Evolutionary conservation across 2,329 filamentous ascomycete species (phyloP), one percentile per base, ranked within the genome.

Genomic region (Penicillium sp.): DNA sequence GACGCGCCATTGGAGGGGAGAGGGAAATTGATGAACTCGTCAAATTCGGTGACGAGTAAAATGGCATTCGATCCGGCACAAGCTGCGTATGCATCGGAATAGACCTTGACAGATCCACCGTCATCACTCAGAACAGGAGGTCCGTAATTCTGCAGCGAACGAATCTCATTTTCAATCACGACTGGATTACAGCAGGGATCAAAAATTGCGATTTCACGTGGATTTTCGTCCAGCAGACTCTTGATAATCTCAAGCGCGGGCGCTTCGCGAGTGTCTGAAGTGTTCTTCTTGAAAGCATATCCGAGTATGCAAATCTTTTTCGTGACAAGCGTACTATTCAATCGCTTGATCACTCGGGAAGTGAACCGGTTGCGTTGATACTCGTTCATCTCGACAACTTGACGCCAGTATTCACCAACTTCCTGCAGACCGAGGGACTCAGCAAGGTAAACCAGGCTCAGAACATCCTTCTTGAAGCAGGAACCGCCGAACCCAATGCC

Each of bases 241-340:
- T 63, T 61, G 50, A 67, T 59, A 22, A 68, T 61, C 33, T 66
- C 62, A 19, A 66, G 55, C 1, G 89, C 88, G 0, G 89, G 87
- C 50, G 85, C 87, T 72, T 92, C 89, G 35, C 91, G 84, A 10
- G 88, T 91, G 72, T 93, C 91, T 33, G 85, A 86, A 0, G 91
- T 93, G 75, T 92, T 86, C 77, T 91, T 90, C 82, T 93, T 93
- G 80, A 91, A 93, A 13, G 90, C 88, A 68, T 89, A 92, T 4
- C 91, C 91, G 8, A 93, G 82, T 1, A 93, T 80, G 8, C 88
- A 84, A n/a, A 92, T 81, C 77, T 90, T 91, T 81, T 92, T 92
- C 60, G 85, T 85, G 3, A 83, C 82, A 4, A 92, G 81, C 5
- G 87, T 91, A 73, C 88, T 88, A 78, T 91, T 88, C 58, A 93